Evolutionary conservation across 208 protist genomes (phyloP).

Genomic region (Trichomonas gallinae): DNA sequence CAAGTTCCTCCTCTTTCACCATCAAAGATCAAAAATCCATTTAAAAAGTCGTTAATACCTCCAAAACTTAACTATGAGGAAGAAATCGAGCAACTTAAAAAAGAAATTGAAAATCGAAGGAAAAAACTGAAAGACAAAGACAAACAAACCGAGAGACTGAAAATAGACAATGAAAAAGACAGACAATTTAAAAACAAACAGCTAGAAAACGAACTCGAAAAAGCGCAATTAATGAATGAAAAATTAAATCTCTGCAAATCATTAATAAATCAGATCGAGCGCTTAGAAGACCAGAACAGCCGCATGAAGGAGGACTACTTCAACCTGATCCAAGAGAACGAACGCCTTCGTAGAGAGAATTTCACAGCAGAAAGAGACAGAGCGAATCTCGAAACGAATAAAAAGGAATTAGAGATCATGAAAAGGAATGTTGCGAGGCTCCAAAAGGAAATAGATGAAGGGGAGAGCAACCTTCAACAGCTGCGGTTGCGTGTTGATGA

Average conservation of each 20-base stretch:
- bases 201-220: neutral
- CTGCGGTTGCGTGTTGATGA: neutral
- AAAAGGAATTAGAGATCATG: neutral
- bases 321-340: neutral
- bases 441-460: neutral
- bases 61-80: neutral
- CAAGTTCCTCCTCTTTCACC: neutral
- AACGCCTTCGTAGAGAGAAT: neutral
- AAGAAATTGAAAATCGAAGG: neutral
- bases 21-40: neutral
- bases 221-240: too few species aligned
- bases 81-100: neutral
- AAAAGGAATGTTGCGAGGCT: neutral
- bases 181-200: neutral
- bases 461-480: neutral
- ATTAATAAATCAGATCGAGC: too few species aligned
- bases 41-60: neutral
- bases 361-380: neutral
- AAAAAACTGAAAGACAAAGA: neutral
- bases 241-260: too few species aligned
- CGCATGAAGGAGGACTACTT: too few species aligned
- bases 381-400: neutral
- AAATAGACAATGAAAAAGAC: neutral
- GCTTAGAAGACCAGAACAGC: too few species aligned
- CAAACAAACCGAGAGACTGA: neutral